Conservation (phyloP, 306 rosid species). For the Abrus precatorius region DNA sequence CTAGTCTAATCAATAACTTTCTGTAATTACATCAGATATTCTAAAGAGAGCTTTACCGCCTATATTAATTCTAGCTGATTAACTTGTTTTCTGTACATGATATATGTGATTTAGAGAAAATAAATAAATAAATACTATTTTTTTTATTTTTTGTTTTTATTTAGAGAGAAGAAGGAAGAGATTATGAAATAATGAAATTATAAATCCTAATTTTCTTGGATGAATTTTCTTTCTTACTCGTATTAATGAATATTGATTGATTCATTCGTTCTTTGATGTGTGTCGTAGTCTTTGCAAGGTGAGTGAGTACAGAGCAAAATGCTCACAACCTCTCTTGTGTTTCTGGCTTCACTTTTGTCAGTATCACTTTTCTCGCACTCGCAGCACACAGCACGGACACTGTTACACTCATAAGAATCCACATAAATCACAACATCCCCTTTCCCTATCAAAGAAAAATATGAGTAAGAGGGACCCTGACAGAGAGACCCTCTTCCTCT, state of each 20-base stretch:
- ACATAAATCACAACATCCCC: slow-evolving; percentile 47
- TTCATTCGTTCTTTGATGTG: background rate
- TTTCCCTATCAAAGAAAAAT: background rate
- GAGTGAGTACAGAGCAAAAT: slow-evolving; percentile 46
- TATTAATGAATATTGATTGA: slow-evolving; percentile 23
- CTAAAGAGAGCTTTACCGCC: too few relatives aligned
- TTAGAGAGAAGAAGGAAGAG: background rate
- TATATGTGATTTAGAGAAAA: too few relatives aligned
- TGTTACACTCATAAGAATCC: slow-evolving; percentile 50
- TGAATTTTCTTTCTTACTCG: background rate
- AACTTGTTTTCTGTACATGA: too few relatives aligned
- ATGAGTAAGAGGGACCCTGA: slow-evolving; percentile 35
- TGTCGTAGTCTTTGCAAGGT: background rate
- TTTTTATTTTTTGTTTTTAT: background rate
- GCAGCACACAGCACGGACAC: slow-evolving; percentile 45
- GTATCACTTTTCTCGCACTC: slow-evolving; percentile 39
- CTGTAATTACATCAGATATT: too few relatives aligned
- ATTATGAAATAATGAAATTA: slow-evolving; percentile 36
- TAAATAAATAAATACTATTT: too few relatives aligned
- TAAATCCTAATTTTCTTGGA: slow-evolving; percentile 60
- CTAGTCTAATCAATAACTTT: too few relatives aligned
- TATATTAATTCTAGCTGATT: too few relatives aligned
- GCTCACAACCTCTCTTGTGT: slow-evolving; percentile 49
- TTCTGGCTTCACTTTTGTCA: slow-evolving; percentile 53
- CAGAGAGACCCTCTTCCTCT: slow-evolving; percentile 29